Percentiles rank a stretch among this genome's conserved stretches.
Conservation (phyloP, 768 basidiomycete species). For the Lyophyllum decastes region DNA sequence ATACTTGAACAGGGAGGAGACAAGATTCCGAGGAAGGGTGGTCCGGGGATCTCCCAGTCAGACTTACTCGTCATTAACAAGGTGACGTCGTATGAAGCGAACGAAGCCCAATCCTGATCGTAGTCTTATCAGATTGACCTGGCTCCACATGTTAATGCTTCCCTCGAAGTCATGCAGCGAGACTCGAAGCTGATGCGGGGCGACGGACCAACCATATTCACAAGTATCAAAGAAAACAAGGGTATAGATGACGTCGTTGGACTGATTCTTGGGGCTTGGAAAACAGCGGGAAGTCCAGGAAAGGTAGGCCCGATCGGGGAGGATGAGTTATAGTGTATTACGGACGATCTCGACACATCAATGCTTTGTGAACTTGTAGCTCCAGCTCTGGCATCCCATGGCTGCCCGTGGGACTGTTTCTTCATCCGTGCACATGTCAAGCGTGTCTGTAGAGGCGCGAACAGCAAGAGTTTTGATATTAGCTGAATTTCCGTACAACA, state of each 20-base stretch:
- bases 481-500: too few species aligned
- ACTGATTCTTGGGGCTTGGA: constrained; percentile 89
- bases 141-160: constrained; percentile 89
- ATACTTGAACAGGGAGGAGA: constrained; percentile 74
- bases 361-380: too few species aligned
- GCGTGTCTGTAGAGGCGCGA: too few species aligned
- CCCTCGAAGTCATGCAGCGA: constrained; percentile 91
- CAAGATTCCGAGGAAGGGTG: constrained; percentile 98
- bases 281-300: constrained; percentile 75
- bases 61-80: constrained; percentile 96
- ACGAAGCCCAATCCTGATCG: background rate
- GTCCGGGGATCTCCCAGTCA: constrained; percentile 95
- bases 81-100: constrained; percentile 37
- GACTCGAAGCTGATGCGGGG: constrained; percentile 95
- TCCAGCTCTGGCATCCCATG: too few species aligned
- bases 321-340: constrained; percentile 11
- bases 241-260: constrained; percentile 83
- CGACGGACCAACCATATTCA: constrained; percentile 90
- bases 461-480: too few species aligned
- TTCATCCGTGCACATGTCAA: too few species aligned
- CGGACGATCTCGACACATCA: background rate
- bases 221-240: constrained; percentile 74
- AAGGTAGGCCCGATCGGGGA: constrained; percentile 50
- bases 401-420: too few species aligned
- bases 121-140: constrained; percentile 73